Evolutionary conservation across 2,329 filamentous ascomycete species (phyloP), one percentile per base, ranked within the genome.

Genomic region (Didymella glomerata): DNA sequence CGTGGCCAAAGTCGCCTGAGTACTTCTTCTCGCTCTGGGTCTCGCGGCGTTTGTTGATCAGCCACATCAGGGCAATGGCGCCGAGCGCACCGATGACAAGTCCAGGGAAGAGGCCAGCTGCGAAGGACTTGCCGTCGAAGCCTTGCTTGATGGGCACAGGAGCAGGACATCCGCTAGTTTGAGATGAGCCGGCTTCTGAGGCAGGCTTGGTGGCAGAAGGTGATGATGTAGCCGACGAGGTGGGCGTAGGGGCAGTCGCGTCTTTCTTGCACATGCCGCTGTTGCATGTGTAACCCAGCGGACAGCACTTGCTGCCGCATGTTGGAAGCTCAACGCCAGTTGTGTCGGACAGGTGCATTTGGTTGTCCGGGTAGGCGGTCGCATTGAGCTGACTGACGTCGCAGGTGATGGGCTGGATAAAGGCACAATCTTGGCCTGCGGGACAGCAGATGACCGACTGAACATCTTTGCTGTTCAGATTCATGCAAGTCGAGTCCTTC

Each of bases 371-470:
- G 62, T 86, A 78, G 18, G 78, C 65, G 9, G 77, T 81, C 2
- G 86, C 82, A 67, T 92, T 85, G 70, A 92, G 88, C 44, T 84
- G 80, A 7, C 72, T 73, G 54, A 88, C 69, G 63, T 90, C 84
- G 80, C 90, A 93, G 38, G 82, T 82, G 60, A 92, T 88, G 28
- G 88, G 81, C 64, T 82, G 70, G 66, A 93, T 89, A 47, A 75
- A 80, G n/a, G 77, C 66, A 78, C 90, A 93, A 67, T 82, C 80
- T 34, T 65, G 61, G 34, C 82, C 85, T 1, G 75, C 64, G 1
- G 90, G 90, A 71, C 90, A 93, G 79, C 90, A 93, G 48, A 93
- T 79, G 14, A 88, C 82, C 0, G 89, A 90, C 6, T 88, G 88
- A 44, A 82, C 79, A n/a, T 80, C 85, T 11, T 88, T 88, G 45